Conservation (phyloP, 2,329 filamentous ascomycete genomes). For the Arthrinium puccinioides region DNA sequence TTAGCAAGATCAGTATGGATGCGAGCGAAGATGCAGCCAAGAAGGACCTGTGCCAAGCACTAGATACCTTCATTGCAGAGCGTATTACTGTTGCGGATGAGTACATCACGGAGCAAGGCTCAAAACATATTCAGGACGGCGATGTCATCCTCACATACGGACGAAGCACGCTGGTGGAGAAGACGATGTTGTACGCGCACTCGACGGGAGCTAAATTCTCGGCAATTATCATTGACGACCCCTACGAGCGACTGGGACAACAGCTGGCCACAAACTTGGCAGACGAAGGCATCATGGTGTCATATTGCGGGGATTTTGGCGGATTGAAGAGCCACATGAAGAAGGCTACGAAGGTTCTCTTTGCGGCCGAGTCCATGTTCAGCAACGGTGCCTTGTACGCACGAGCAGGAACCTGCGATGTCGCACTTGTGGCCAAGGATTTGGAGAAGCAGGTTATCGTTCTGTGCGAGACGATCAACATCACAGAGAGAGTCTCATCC, state of each 20-base stretch:
- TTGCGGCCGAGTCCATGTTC: conserved; percentile 92
- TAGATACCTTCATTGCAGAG: conserved; percentile 86
- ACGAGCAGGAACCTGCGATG: conserved; percentile 75
- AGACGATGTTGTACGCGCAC: conserved; percentile 68
- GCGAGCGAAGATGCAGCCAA: conserved; percentile 78
- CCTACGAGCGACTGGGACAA: conserved; percentile 44
- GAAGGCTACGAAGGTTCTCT: conserved; percentile 60
- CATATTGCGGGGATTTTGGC: conserved; percentile 72
- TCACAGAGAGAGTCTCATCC: conserved; percentile 75
- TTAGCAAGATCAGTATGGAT: conserved; percentile 84
- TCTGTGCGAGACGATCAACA: conserved; percentile 92
- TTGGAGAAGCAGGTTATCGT: conserved; percentile 76
- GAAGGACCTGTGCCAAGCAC: conserved; percentile 65
- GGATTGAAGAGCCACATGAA: conserved; percentile 69
- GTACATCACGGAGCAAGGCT: conserved; percentile 72
- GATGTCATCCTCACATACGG: conserved; percentile 84
- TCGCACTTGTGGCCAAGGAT: conserved; percentile 76
- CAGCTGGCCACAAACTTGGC: conserved; percentile 61
- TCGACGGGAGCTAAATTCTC: conserved; percentile 66
- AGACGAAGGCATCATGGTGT: conserved; percentile 64
- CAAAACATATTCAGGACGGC: conserved; percentile 67
- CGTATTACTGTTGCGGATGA: conserved; percentile 81
- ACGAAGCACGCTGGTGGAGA: conserved; percentile 78
- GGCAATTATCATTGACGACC: conserved; percentile 76
- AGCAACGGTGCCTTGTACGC: conserved; percentile 89